Conservation (phyloP, 192 early-diverging fungal genomes). For the Mortierella claussenii region DNA sequence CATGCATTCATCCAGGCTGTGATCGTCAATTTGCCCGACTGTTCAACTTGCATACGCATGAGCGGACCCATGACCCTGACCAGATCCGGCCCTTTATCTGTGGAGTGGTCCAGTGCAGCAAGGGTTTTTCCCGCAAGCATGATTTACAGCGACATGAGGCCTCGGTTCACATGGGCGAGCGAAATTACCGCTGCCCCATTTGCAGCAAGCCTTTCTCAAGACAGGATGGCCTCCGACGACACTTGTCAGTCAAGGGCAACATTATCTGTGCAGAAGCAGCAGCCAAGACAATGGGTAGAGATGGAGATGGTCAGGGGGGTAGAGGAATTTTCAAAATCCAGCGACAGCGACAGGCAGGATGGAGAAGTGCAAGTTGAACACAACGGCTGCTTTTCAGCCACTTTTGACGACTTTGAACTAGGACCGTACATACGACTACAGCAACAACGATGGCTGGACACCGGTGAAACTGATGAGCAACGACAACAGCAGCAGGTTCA, state of each 20-base stretch:
- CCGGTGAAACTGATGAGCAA: too few relatives aligned
- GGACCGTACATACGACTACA: too few relatives aligned
- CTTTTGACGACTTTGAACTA: too few relatives aligned
- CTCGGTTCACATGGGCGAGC: slow-evolving; percentile 69
- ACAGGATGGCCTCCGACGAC: slow-evolving; percentile 73
- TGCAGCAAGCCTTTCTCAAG: slow-evolving; percentile 68
- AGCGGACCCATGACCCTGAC: slow-evolving; percentile 70
- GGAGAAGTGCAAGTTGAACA: slow-evolving; percentile 19
- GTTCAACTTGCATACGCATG: slow-evolving; percentile 72
- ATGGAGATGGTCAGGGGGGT: too few relatives aligned
- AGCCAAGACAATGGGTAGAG: background rate
- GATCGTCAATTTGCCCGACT: slow-evolving; percentile 65
- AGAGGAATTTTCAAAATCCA: too few relatives aligned
- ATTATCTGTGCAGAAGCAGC: background rate
- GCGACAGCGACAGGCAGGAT: background rate
- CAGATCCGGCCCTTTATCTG: slow-evolving; percentile 68
- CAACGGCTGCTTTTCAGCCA: slow-evolving; percentile 3
- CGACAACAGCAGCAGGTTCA: too few relatives aligned
- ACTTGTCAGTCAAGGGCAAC: slow-evolving; percentile 31
- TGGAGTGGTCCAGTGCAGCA: slow-evolving; percentile 53
- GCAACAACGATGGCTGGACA: too few relatives aligned
- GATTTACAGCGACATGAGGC: slow-evolving; percentile 74
- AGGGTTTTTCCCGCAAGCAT: slow-evolving; percentile 72
- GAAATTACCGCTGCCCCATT: slow-evolving; percentile 57
- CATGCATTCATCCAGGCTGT: slow-evolving; percentile 60